Base-by-base conservation (phyloP, 2,329 filamentous ascomycete species). In the Colletotrichum filicis region DNA sequence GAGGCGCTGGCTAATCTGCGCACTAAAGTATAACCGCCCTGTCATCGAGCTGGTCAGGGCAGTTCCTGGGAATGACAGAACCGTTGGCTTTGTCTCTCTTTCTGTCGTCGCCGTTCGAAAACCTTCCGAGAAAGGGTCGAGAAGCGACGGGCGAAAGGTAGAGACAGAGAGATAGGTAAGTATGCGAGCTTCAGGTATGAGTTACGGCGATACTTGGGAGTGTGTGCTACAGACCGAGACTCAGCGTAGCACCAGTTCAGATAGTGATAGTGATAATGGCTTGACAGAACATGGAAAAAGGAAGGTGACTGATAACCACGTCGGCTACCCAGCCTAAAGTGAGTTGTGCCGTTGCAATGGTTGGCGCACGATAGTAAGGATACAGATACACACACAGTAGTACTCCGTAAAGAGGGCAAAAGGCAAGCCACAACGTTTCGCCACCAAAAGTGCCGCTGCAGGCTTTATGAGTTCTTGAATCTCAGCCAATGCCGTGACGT, bases 401-500 rank as follows among this genome's bases (percentile, higher is more conserved):
- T 26, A 26, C 26, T 30, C 28, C 28, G 28, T 30, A 8, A 35
- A 35, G 37, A 42, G 16, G 30, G 24, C 52, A 67, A 52, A 57
- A 30, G 22, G 55, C 62, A 42, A 28, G 49, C 24, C 32, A 19
- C 28, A 55, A 37, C 55, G 56, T 61, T 60, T 67, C 62, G 62
- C 62, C 62, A 56, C 52, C 32, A 26, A 16, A 56, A 26, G 30
- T 26, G 49, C 49, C 16, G 52, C 26, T 28, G 30, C 24, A 37
- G 19, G n/a, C 61, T 56, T 32, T 35, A 4, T 11, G 32, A 35
- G 32, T 35, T 72, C 26, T 11, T 30, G 19, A 64, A 53, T 37
- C 69, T 65, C 28, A 49, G 58, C 69, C 60, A 60, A 49, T 69
- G 60, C 55, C 69, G 70, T 73, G 70, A 70, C 66, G 66, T 73